phyloP scores from a whole-genome alignment of 2,329 filamentous ascomycete genomes.

The Trichoderma asperellum region DNA sequence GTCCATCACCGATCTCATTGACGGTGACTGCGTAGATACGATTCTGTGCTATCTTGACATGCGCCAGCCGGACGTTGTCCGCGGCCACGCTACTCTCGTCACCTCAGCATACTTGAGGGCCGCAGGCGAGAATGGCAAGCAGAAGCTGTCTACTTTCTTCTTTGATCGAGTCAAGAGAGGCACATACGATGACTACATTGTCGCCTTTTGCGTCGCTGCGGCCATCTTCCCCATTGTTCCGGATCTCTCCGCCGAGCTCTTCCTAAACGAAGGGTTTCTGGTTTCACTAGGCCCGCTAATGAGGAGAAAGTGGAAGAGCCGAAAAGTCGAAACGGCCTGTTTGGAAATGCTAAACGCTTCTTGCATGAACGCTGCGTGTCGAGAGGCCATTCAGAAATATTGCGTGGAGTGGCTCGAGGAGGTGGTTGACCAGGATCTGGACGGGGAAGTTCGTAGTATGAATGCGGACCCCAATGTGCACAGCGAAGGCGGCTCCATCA shows the following conservation, averaged over 20 bases:
- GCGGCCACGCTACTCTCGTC: conserved; percentile 80
- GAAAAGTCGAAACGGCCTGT: conserved; percentile 82
- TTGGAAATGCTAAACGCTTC: conserved; percentile 90
- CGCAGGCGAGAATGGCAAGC: conserved; percentile 70
- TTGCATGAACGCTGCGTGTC: conserved; percentile 81
- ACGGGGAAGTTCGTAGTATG: conserved; percentile 55
- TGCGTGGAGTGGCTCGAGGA: conserved; percentile 87
- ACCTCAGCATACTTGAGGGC: conserved; percentile 83
- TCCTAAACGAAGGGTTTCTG: conserved; percentile 87
- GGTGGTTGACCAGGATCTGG: conserved; percentile 73
- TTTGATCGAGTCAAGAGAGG: conserved; percentile 70
- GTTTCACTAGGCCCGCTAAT: conserved; percentile 75
- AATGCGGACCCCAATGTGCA: conserved; percentile 61
- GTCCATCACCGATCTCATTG: conserved; percentile 65
- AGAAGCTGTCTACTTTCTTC: conserved; percentile 75
- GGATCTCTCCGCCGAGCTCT: conserved; percentile 73
- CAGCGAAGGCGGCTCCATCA: conserved; percentile 61
- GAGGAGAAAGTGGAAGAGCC: conserved; percentile 78
- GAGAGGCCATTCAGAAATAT: conserved; percentile 81
- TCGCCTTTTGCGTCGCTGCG: conserved; percentile 91
- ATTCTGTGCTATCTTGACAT: conserved; percentile 86
- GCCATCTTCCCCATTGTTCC: conserved; percentile 86
- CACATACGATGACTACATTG: conserved; percentile 84
- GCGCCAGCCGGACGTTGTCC: conserved; percentile 71
- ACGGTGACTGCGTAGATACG: conserved; percentile 78